Evolutionary conservation across 2,329 filamentous ascomycete species (phyloP).

Genomic region (Botrytis tulipae): DNA sequence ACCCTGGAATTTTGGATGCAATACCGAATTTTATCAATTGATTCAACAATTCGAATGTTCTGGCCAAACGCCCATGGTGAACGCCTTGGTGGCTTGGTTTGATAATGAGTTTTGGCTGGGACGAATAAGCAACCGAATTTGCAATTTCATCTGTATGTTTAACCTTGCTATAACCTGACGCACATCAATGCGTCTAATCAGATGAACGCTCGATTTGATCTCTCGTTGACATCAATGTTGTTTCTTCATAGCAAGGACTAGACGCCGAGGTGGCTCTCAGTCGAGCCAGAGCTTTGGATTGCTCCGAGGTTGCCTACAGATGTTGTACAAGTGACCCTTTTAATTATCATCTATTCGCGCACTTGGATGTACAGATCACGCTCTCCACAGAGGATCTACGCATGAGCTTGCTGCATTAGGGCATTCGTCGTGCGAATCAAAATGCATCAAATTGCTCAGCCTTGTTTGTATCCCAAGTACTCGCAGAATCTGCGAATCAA

Average conservation of each 20-base stretch:
- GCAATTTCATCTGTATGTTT: not conserved
- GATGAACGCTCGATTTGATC: not conserved
- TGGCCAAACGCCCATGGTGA: not conserved
- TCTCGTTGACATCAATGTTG: not conserved
- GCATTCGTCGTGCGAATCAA: not conserved
- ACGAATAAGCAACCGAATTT: not conserved
- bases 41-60: slow-evolving; percentile 1
- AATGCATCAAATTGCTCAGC: not conserved
- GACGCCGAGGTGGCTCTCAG: not conserved
- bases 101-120: not conserved
- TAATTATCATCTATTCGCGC: not conserved
- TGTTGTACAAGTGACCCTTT: not conserved
- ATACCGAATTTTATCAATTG: not conserved
- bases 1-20: not conserved
- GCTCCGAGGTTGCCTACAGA: slow-evolving; percentile 2
- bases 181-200: not conserved
- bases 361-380: not conserved
- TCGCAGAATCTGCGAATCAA: slow-evolving; percentile 14
- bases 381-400: not conserved
- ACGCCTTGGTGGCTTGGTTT: not conserved
- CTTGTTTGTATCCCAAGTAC: not conserved
- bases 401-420: not conserved
- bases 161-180: not conserved
- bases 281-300: not conserved
- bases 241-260: not conserved